These are phyloP conservation scores for Trypanosoma vivax DNA, from an alignment of 208 protist species.

Conservation along the genomic window DNA sequence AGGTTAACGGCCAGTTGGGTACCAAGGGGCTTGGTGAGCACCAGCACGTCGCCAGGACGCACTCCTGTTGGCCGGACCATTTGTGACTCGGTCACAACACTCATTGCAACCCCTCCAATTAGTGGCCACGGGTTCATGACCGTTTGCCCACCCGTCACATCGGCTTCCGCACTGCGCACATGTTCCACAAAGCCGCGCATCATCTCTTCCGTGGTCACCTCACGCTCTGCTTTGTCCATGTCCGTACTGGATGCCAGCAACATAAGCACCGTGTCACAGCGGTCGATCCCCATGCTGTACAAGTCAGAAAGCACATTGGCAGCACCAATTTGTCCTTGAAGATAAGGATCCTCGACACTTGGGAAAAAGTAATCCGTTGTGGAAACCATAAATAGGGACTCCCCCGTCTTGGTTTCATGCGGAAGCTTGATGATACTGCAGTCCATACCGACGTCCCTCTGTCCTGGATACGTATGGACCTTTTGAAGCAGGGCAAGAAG, in stretches of 20 bases:
- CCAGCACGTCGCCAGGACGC: slow-evolving; percentile 84
- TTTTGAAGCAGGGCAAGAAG: slow-evolving; percentile 78
- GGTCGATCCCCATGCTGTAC: slow-evolving; percentile 93
- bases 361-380: slow-evolving; percentile 97
- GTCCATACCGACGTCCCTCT: slow-evolving; percentile 85
- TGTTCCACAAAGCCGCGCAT: slow-evolving; percentile 92
- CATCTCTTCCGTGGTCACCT: slow-evolving; percentile 79
- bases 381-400: slow-evolving; percentile 85
- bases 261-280: slow-evolving; percentile 96
- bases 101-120: slow-evolving; percentile 91
- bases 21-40: slow-evolving; percentile 96
- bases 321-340: slow-evolving; percentile 92
- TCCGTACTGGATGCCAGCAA: slow-evolving; percentile 89
- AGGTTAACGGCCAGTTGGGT: slow-evolving; percentile 92
- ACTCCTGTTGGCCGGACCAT: slow-evolving; percentile 85
- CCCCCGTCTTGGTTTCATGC: slow-evolving; percentile 32
- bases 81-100: slow-evolving; percentile 69
- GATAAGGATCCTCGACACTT: slow-evolving; percentile 93
- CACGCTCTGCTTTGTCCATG: slow-evolving; percentile 84
- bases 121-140: slow-evolving; percentile 95
- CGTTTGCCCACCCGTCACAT: slow-evolving; percentile 94
- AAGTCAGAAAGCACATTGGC: slow-evolving; percentile 96
- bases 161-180: slow-evolving; percentile 57
- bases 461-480: slow-evolving; percentile 57
- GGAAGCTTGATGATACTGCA: slow-evolving; percentile 89